These are phyloP conservation scores for Chaetomidium leptoderma DNA, from an alignment of 495 filamentous ascomycete genomes.

Conservation along the genomic window DNA sequence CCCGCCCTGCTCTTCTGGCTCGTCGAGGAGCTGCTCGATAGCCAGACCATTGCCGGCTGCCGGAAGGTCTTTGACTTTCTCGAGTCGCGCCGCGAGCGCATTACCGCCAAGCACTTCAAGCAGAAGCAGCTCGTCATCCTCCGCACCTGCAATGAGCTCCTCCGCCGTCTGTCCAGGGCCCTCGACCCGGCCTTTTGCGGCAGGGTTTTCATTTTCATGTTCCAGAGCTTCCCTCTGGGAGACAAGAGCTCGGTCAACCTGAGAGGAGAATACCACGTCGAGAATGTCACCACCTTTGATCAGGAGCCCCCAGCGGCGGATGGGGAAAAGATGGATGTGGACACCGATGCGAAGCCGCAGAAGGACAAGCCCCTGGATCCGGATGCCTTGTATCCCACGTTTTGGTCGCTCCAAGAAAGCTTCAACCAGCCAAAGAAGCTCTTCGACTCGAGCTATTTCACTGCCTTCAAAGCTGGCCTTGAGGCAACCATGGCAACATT, in stretches of 20 bases:
- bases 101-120: constrained; percentile 78
- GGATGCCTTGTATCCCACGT: constrained; percentile 79
- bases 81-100: constrained; percentile 82
- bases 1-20: constrained; percentile 80
- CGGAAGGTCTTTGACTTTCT: constrained; percentile 88
- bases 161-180: constrained; percentile 83
- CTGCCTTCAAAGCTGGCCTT: constrained; percentile 71
- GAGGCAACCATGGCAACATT: constrained; percentile 77
- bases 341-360: constrained; percentile 33
- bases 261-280: constrained; percentile 89
- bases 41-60: constrained; percentile 87
- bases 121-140: constrained; percentile 85
- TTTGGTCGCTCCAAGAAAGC: constrained; percentile 86
- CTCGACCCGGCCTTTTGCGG: constrained; percentile 98
- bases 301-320: constrained; percentile 46
- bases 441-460: constrained; percentile 66
- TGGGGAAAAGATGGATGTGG: constrained; percentile 59
- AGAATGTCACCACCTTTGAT: constrained; percentile 90
- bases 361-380: constrained; percentile 49
- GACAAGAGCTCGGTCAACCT: constrained; percentile 97
- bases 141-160: constrained; percentile 88
- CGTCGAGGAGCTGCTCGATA: constrained; percentile 92
- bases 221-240: constrained; percentile 91
- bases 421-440: constrained; percentile 86
- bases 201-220: constrained; percentile 93